phyloP scores from a whole-genome alignment of 2,329 filamentous ascomycete genomes.

The Pseudofabraea citricarpa region DNA sequence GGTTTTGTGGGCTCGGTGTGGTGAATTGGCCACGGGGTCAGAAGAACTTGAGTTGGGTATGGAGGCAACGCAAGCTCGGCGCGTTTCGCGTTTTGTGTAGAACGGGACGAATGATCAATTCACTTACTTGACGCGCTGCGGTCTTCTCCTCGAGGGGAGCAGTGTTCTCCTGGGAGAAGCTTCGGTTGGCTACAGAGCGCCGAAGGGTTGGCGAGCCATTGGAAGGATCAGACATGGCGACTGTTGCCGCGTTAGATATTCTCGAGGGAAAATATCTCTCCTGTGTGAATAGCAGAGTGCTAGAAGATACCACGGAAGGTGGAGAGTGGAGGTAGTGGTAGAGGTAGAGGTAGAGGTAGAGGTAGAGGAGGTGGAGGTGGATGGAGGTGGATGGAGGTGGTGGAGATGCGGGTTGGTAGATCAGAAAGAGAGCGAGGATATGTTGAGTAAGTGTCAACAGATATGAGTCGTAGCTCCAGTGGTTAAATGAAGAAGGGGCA shows the following conservation, averaged over 20 bases:
- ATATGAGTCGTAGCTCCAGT: constrained; percentile 26
- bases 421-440: constrained; percentile 12
- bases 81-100: too few species aligned
- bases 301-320: not conserved
- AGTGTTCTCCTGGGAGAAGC: constrained; percentile 31
- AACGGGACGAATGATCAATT: too few species aligned
- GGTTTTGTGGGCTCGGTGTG: too few species aligned
- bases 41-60: too few species aligned
- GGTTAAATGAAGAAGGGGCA: constrained; percentile 24
- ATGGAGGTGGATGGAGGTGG: constrained; percentile 17
- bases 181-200: constrained; percentile 30
- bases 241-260: constrained; percentile 5
- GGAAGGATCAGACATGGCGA: constrained; percentile 35
- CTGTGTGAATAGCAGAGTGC: too few species aligned
- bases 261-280: constrained; percentile 10
- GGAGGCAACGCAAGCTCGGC: too few species aligned
- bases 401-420: not conserved
- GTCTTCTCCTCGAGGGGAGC: constrained; percentile 16
- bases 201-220: constrained; percentile 38
- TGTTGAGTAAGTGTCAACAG: constrained; percentile 17
- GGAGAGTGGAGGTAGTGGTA: constrained; percentile 17
- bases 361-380: constrained; percentile 18
- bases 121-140: constrained; percentile 29
- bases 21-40: too few species aligned
- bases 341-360: too few species aligned